Conservation (phyloP, 306 rosid species). For the Cercis canadensis region DNA sequence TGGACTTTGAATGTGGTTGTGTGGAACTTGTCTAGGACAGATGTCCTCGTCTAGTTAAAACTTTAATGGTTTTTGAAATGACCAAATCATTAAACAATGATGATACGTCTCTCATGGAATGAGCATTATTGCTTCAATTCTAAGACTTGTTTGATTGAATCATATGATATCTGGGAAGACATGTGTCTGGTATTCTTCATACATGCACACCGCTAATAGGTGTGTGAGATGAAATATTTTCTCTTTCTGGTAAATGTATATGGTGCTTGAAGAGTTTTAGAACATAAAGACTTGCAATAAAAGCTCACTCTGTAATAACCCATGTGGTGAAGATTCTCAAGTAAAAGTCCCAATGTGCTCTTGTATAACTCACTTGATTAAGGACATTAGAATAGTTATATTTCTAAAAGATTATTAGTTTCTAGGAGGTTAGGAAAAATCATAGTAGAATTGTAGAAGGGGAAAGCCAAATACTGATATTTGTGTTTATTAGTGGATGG, state of each 20-base stretch:
- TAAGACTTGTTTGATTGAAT: neutral
- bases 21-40: neutral
- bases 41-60: neutral
- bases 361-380: no score
- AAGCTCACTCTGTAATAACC: neutral
- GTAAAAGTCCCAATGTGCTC: neutral
- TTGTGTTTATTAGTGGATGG: neutral
- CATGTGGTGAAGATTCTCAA: neutral
- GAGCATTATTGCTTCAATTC: neutral
- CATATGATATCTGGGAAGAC: neutral
- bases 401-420: neutral
- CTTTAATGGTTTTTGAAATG: neutral
- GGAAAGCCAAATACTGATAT: neutral
- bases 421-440: neutral
- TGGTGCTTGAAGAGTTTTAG: neutral
- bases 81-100: neutral
- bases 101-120: neutral
- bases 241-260: neutral
- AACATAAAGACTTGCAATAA: neutral
- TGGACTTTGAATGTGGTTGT: slow-evolving; percentile 6
- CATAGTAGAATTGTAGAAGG: neutral
- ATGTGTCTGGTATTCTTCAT: neutral
- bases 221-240: neutral
- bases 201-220: neutral
- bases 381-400: neutral